Percentiles rank a stretch among this genome's conserved stretches.
phyloP scores from a whole-genome alignment of 805 yeast species.

The Candida pseudofarinosa region DNA sequence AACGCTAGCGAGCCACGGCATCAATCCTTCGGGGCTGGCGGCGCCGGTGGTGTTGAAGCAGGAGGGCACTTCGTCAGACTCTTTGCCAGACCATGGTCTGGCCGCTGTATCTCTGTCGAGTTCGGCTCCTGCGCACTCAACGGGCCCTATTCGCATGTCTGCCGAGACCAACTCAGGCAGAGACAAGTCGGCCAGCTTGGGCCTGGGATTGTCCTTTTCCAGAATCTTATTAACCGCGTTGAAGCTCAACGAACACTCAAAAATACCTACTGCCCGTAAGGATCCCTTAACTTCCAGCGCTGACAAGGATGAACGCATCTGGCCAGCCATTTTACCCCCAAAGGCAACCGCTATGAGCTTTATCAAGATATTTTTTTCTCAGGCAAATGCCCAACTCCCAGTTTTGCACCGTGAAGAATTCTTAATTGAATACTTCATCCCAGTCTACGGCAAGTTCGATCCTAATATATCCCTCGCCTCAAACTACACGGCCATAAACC shows the following conservation, averaged over 20 bases:
- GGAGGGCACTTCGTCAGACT: not conserved
- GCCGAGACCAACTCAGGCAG: not conserved
- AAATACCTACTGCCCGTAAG: constrained; percentile 13
- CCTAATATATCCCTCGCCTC: constrained; percentile 54
- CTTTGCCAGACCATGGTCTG: not conserved
- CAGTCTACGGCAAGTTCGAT: constrained; percentile 71
- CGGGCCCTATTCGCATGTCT: too few species aligned
- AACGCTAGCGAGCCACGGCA: constrained; percentile 41
- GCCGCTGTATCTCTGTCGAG: not conserved
- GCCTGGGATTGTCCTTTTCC: constrained; percentile 59
- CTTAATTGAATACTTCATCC: constrained; percentile 61
- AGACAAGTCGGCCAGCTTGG: not conserved
- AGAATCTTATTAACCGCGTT: constrained; percentile 75
- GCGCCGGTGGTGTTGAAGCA: not conserved
- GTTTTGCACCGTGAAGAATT: constrained; percentile 79
- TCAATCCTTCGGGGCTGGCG: constrained; percentile 18
- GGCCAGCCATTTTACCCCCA: constrained; percentile 59
- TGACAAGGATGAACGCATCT: constrained; percentile 15
- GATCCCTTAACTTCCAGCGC: constrained; percentile 29
- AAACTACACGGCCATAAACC: constrained; percentile 45
- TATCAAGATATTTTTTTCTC: constrained; percentile 64
- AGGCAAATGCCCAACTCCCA: constrained; percentile 81
- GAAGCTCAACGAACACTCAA: constrained; percentile 38
- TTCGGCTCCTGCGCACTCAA: too few species aligned
- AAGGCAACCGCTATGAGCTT: constrained; percentile 66